Evolutionary conservation across 192 early-diverging fungal species (phyloP), one percentile per base, ranked within the genome.

Genomic region (Umbelopsis isabellina): DNA sequence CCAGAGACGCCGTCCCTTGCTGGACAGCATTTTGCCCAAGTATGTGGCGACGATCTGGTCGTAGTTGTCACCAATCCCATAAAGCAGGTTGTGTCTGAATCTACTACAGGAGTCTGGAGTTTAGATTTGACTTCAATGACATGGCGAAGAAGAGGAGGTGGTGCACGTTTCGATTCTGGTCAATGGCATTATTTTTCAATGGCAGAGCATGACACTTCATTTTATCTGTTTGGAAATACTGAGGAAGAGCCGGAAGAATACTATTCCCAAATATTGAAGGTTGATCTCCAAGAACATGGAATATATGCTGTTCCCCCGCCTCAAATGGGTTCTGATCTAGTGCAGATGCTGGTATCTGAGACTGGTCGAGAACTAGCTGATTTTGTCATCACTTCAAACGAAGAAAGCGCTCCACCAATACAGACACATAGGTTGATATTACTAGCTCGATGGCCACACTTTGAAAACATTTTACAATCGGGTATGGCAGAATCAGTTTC

Each of bases 181-280:
- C 70, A 74, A 35, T 91, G 89, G 89, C 84, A 91, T 66, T 85
- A 85, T 47, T 88, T 87, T 75, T 80, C 81, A 8, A 87, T 88
- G 85, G 78, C 74, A 22, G 75, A 83, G 69, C 74, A 88, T 45
- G 71, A 75, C 18, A 67, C 80, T 1, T 69, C 68, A 11, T 85
- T 87, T 58, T 82, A 83, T 71, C 68, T 91, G 2, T 87, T 88
- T 78, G 89, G 88, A 13, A 79, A 82, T 33, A 80, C 82, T 18
- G 78, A 82, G 41, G 80, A 82, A 35, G 85, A 86, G 15, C 82
- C 84, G 15, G 87, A 90, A n/a, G 84, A 85, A n/a, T 88, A 84
- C 65, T 83, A 86, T 27, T 78, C 81, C 11, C 77, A 76, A 30
- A 68, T 89, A 4, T 70, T 90, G 6, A 75, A 73, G 18, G 74